Conservation (phyloP, 768 basidiomycete genomes). For the Suillus spraguei region DNA sequence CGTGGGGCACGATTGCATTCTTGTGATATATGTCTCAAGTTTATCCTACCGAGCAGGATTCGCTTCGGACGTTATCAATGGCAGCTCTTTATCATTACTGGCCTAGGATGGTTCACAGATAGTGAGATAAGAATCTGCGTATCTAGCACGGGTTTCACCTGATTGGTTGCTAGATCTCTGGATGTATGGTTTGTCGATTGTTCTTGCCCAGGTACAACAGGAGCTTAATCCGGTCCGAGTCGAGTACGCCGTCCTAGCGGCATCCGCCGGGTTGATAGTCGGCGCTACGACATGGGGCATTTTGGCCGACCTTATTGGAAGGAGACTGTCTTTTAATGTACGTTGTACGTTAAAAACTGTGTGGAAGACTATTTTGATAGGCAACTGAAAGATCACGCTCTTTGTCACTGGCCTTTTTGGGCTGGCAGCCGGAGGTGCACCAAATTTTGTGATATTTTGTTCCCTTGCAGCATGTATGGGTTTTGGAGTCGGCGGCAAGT, state of each 20-base stretch:
- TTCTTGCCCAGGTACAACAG: conserved; percentile 45
- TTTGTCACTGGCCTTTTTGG: conserved; percentile 50
- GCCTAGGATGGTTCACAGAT: conserved; percentile 52
- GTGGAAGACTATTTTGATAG: not conserved
- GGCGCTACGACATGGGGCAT: conserved; percentile 53
- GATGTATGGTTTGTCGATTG: conserved; percentile 50
- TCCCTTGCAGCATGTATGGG: conserved; percentile 49
- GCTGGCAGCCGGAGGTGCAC: conserved; percentile 47
- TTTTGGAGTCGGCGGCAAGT: conserved; percentile 56
- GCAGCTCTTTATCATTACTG: conserved; percentile 49
- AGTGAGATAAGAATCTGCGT: conserved; percentile 37
- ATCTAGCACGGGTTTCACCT: conserved; percentile 29
- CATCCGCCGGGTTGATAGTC: conserved; percentile 51
- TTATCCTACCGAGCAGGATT: conserved; percentile 34
- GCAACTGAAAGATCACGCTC: conserved; percentile 31
- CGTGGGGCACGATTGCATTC: conserved; percentile 14
- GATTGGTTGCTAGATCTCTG: conserved; percentile 30
- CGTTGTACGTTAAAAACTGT: not conserved
- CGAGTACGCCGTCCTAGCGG: conserved; percentile 48
- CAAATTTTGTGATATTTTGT: conserved; percentile 48
- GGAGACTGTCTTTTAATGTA: conserved; percentile 47
- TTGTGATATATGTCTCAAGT: not conserved
- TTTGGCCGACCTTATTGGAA: conserved; percentile 51
- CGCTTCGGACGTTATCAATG: conserved; percentile 53
- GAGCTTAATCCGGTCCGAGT: conserved; percentile 45